Percentiles rank a stretch among this genome's conserved stretches.
These are phyloP conservation scores for Vinca minor DNA, from an alignment of 257 asterid species.

Conservation along the genomic window DNA sequence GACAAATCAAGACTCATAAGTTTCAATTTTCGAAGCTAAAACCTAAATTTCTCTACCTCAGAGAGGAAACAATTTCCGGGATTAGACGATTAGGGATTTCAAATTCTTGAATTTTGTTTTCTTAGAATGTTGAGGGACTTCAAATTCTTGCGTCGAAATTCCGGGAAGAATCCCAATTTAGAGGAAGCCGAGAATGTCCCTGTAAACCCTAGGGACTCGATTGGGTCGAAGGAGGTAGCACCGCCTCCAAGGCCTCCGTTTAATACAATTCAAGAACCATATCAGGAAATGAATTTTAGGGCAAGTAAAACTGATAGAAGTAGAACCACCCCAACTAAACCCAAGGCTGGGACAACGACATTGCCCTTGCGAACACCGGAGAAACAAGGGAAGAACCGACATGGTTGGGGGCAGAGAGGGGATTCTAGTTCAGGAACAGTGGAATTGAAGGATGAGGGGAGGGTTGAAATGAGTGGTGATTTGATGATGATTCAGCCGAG, in stretches of 20 bases:
- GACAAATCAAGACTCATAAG: conserved; percentile 10
- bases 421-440: conserved; percentile 36
- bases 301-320: conserved; percentile 38
- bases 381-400: conserved; percentile 45
- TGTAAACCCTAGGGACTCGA: conserved; percentile 44
- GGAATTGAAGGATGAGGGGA: conserved; percentile 58
- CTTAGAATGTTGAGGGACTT: conserved; percentile 87
- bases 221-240: conserved; percentile 39
- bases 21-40: conserved; percentile 2
- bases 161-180: conserved; percentile 41
- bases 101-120: conserved; percentile 7
- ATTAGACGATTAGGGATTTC: conserved; percentile 38
- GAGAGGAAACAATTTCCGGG: conserved; percentile 39
- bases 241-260: conserved; percentile 78
- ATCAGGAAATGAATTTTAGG: conserved; percentile 37
- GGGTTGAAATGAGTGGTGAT: conserved; percentile 17
- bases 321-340: conserved; percentile 75
- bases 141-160: conserved; percentile 69
- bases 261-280: conserved; percentile 60
- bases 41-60: conserved; percentile 11
- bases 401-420: conserved; percentile 56
- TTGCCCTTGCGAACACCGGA: conserved; percentile 62
- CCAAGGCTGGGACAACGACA: conserved; percentile 39
- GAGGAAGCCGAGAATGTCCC: conserved; percentile 91
- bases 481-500: conserved; percentile 9